phyloP scores from a whole-genome alignment of 495 filamentous ascomycete species.

The Aspergillus bridgeri region DNA sequence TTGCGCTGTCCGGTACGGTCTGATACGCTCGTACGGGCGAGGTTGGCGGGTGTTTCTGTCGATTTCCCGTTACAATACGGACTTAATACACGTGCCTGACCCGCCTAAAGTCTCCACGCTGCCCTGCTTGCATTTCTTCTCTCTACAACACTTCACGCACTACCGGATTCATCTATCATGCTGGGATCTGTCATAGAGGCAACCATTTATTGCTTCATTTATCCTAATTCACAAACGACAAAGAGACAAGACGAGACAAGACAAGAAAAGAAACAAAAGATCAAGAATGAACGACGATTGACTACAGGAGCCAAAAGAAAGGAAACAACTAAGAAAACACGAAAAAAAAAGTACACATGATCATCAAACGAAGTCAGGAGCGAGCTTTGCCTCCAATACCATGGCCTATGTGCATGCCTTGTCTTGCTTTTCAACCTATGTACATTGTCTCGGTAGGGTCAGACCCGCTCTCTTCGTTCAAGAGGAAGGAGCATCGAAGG shows the following conservation, averaged over 20 bases:
- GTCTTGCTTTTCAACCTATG: slow-evolving; percentile 1
- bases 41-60: not conserved
- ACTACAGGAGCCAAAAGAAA: not conserved
- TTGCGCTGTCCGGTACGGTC: not conserved
- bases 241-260: slow-evolving; percentile 2
- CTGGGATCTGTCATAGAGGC: not conserved
- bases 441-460: not conserved
- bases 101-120: not conserved
- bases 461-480: not conserved
- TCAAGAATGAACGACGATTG: not conserved
- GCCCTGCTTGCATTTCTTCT: too few relatives aligned
- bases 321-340: not conserved
- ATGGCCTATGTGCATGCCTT: not conserved
- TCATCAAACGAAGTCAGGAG: not conserved
- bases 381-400: not conserved
- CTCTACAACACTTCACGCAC: too few relatives aligned
- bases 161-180: not conserved
- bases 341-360: not conserved
- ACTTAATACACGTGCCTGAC: not conserved
- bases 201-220: not conserved
- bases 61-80: not conserved
- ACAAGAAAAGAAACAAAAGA: not conserved
- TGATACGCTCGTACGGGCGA: not conserved
- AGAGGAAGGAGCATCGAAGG: slow-evolving; percentile 37
- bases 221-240: slow-evolving; percentile 3